Base-by-base conservation (phyloP, 768 basidiomycete genomes). In the Naganishia vaughanmartiniae region DNA sequence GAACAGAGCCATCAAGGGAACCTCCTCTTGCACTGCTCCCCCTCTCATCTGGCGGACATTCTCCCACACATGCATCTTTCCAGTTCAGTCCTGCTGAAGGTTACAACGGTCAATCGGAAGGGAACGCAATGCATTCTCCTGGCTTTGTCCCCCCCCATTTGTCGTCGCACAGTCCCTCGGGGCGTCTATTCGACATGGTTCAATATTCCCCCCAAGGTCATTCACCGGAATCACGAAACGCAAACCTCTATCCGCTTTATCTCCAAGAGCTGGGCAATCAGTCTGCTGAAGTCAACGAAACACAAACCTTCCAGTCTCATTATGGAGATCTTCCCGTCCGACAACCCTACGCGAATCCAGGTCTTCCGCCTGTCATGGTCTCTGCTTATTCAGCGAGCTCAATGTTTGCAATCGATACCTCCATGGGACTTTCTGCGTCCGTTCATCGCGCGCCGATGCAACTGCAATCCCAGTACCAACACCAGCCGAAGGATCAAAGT, bases 1-100 rank as follows among this genome's bases (percentile, higher is more conserved):
- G 6, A 2, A 21, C 39, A 26, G 39, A 63, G n/a, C 60, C 42
- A 6, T 42, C 60, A 15, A 34, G 14, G 9, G 60, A 63, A 4
- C 39, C 60, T 14, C 42, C 60, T n/a, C 39, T 63, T 26, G 30
- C 60, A n/a, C 26, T 63, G 24, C 30, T 63, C 2, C 60, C 60
- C 2, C 14, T 63, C 39, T 42, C 60, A 14, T 63, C 60, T 30
- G 60, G 60, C n/a, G 60, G 60, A 26, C 60, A 63, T 30, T 63
- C 60, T 45, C 60, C 60, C 0, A 45, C 60, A 14, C 60, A 42
- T 5, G 15, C 15, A 11, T 42, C 60, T 9, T 63, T 63, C 39
- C 28, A 26, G 15, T 11, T 26, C 17, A 21, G 26, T 26, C 24
- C 60, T 14, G 36, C 42, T n/a, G 60, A 1, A 6, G 0, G 11